These are phyloP conservation scores for Phaeosphaeria sp. DNA, from an alignment of 2,329 filamentous ascomycete species.

Conservation along the genomic window DNA sequence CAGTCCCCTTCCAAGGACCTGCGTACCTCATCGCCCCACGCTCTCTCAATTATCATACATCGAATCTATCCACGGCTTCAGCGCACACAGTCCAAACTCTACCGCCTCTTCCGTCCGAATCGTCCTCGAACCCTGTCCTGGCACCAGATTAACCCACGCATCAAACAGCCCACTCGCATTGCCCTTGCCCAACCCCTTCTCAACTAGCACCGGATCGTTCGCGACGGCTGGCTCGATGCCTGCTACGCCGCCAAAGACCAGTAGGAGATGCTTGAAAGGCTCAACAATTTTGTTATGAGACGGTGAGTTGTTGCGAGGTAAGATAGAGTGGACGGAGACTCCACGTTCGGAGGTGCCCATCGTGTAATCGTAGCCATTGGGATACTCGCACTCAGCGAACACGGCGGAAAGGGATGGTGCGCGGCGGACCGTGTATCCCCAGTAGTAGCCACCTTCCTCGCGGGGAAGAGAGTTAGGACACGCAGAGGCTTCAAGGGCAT, in stretches of 20 bases:
- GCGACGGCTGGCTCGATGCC: constrained; percentile 78
- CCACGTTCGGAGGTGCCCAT: constrained; percentile 86
- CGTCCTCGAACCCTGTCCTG: constrained; percentile 79
- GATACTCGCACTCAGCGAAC: constrained; percentile 77
- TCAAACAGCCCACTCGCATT: constrained; percentile 79
- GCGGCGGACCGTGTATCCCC: constrained; percentile 78
- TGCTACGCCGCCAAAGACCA: constrained; percentile 82
- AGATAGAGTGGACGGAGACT: constrained; percentile 51
- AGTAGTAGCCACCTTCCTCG: constrained; percentile 81
- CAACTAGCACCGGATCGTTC: constrained; percentile 64
- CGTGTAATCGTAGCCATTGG: constrained; percentile 81
- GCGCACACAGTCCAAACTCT: constrained; percentile 74
- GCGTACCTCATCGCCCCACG: no score
- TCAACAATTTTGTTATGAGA: constrained; percentile 31
- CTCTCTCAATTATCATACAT: constrained; percentile 11
- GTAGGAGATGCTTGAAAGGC: constrained; percentile 72
- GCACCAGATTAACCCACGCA: constrained; percentile 81
- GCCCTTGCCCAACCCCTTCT: constrained; percentile 68
- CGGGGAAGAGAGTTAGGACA: constrained; percentile 74
- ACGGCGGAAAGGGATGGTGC: constrained; percentile 72
- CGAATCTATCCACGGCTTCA: constrained; percentile 58
- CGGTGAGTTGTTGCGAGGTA: constrained; percentile 21
- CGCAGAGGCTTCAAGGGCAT: constrained; percentile 58
- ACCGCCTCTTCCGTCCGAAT: constrained; percentile 86
- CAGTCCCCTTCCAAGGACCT: no score